Base-by-base conservation (phyloP, 108 stramenopile species). In the Stephanodiscus triporus region DNA sequence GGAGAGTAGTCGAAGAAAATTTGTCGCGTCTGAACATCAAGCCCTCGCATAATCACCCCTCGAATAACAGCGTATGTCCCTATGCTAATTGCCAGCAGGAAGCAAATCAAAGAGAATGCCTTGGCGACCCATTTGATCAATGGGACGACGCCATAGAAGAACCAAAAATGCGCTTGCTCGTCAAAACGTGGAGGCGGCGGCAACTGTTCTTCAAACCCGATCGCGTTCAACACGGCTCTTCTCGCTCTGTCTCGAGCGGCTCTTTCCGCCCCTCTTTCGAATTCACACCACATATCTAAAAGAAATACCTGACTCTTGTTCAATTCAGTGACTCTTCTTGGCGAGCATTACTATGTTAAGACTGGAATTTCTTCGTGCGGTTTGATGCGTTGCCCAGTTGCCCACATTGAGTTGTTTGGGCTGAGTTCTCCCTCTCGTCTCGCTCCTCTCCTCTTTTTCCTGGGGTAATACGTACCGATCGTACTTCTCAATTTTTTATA, bases 1-100 rank as follows among this genome's bases (percentile, higher is more conserved):
- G 74, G 60, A 27, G 73, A 66, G 55, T 81, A 81, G 62, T 81
- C 80, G 62, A 81, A 81, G 65, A 71, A 81, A 50, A 81, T 71
- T 54, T 61, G 63, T 61, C 49, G 80, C 42, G 80, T 72, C 45
- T 71, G 62, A 22, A 81, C 80, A 66, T 81, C 80, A 29, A 81
- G 65, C 32, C 80, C 73, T 54, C 74, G 64, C 80, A 81, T 75
- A 9, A 81, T 75, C 22, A 71, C 26, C 20, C 55, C 63, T 34
- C 60, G 66, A 53, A 81, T n/a, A 23, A 47, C 36, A 13, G 50
- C 54, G 19, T 81, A 81, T 17, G 73, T 42, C 23, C 55, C 45
- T 14, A 81, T 63, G 49, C 80, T 81, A 27, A 81, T 58, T 14
- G 75, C 34, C 17, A 57, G 30, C 42, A 81, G 20, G 22, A 55